Evolutionary conservation across 2,329 filamentous ascomycete species (phyloP).

Genomic region (Coniochaeta prunicola): DNA sequence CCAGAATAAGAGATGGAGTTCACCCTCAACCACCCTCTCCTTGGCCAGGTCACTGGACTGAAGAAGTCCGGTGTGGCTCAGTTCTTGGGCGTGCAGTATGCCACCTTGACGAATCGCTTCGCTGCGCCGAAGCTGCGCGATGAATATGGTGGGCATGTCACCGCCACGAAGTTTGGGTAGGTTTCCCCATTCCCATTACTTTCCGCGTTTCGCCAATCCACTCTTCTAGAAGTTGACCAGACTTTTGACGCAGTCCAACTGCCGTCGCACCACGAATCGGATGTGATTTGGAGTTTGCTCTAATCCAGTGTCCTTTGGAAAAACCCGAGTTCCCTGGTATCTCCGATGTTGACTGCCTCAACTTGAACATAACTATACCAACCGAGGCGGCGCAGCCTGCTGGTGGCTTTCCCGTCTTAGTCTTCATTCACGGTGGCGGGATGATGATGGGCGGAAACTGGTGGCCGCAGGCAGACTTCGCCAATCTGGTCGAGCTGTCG

Average conservation of each 20-base stretch:
- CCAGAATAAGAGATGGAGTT: no score
- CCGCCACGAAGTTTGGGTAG: slow-evolving; percentile 28
- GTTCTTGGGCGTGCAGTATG: slow-evolving; percentile 16
- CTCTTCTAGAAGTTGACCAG: no score
- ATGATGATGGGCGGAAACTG: slow-evolving; percentile 39
- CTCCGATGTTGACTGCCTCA: background rate
- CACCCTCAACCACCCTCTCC: no score
- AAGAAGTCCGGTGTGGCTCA: no score
- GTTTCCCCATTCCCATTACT: background rate
- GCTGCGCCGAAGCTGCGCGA: slow-evolving; percentile 7
- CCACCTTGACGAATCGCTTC: slow-evolving; percentile 11
- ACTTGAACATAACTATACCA: slow-evolving; percentile 29
- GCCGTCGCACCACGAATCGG: no score
- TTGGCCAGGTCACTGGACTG: no score
- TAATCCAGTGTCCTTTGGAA: no score
- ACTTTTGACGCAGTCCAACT: no score
- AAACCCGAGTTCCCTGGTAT: background rate
- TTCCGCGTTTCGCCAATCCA: no score
- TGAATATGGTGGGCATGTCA: slow-evolving; percentile 19
- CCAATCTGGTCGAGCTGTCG: slow-evolving; percentile 34
- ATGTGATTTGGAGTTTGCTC: no score
- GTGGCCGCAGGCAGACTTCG: slow-evolving; percentile 44
- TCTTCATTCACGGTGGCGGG: slow-evolving; percentile 47
- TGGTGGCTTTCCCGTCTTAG: slow-evolving; percentile 45
- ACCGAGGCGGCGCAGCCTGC: slow-evolving; percentile 16